Evolutionary conservation across 768 basidiomycete genomes (phyloP), one percentile per base, ranked within the genome.

Genomic region (Mycena filopes): DNA sequence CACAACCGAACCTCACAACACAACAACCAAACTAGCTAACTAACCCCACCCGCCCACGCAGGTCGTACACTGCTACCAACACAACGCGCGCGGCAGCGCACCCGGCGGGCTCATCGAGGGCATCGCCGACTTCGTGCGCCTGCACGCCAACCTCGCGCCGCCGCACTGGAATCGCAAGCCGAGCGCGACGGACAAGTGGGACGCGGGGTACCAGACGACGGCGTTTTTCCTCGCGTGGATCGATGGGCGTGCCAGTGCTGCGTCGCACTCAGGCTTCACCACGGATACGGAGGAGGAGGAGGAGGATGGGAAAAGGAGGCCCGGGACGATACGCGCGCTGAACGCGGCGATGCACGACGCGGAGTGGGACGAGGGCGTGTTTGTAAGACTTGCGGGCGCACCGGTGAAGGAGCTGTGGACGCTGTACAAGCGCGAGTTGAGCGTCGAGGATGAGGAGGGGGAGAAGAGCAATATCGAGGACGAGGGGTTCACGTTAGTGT

Each of bases 31-130:
- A 43, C 53, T 69, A 33, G 86, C 85, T n/a, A 36, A 15, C 86
- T 88, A 16, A 75, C 3, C 69, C 77, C 15, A 75, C 3, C 69
- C 77, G 46, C 33, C 16, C 8, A 85, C 92, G 73, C 91, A 94
- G 76, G 83, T 90, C 72, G 92, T 92, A 8, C 93, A 94, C 67
- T 93, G 90, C 71, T 94, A 83, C 73, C 93, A 94, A 72, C 85
- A 87, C 75, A 83, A 91, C 69, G 90, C 83, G 1, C 72, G 78
- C 25, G 87, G 81, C 26, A 84, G 83, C 45, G 89, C 85, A 68
- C 90, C 91, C 0, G 84, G 85, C 2, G 93, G 93, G 2, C 77
- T 95, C 49, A 86, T 92, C 66, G 93, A 95, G 72, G 93, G 93
- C 21, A 82, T 95, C 28, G 93, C 92, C 74, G 93, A 94, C 74